Evolutionary conservation across 2,329 filamentous ascomycete species (phyloP).

Genomic region (Neodidymelliopsis sp.): DNA sequence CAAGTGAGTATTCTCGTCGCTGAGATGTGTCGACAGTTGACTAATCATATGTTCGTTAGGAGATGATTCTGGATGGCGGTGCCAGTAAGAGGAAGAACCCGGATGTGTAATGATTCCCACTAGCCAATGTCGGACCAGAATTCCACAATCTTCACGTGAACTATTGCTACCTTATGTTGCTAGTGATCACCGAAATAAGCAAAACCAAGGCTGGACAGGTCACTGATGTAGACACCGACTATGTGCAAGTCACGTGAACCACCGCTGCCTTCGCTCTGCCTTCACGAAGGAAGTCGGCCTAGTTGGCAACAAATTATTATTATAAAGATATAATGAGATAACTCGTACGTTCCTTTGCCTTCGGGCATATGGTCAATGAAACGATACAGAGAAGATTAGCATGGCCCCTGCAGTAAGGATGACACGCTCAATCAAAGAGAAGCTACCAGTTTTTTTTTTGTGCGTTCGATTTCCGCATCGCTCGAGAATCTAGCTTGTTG

Average conservation of each 20-base stretch:
- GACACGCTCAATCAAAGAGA: conserved; percentile 64
- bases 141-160: neutral
- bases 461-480: no score
- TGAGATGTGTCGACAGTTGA: neutral
- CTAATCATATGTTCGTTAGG: conserved; percentile 13
- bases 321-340: neutral
- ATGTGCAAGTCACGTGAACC: conserved; percentile 1
- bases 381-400: conserved; percentile 51
- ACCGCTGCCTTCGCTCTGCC: conserved; percentile 2
- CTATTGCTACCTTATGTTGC: neutral
- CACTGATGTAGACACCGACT: neutral
- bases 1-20: conserved; percentile 43
- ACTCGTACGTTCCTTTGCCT: neutral
- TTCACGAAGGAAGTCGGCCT: no score
- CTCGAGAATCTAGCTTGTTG: no score
- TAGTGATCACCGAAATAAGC: neutral
- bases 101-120: conserved; percentile 3
- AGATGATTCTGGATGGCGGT: conserved; percentile 32
- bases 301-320: neutral
- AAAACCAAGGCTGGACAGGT: neutral
- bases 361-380: conserved; percentile 19
- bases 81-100: conserved; percentile 35
- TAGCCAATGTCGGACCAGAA: neutral
- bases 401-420: conserved; percentile 84
- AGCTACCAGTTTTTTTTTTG: conserved; percentile 47